phyloP scores from a whole-genome alignment of 768 basidiomycete genomes.

The Clathrus columnatus region DNA sequence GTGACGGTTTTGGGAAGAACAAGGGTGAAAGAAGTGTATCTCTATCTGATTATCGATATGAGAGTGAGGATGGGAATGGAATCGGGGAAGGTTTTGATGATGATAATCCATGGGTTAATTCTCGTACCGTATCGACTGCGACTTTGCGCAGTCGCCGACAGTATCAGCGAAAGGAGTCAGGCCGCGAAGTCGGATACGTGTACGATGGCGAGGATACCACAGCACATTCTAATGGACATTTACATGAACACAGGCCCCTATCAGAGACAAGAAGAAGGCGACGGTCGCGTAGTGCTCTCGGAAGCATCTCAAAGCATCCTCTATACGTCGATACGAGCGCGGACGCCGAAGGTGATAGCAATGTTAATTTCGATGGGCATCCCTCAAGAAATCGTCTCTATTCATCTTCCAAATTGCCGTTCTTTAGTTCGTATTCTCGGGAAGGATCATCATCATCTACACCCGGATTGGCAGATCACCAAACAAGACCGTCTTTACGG shows the following conservation, averaged over 20 bases:
- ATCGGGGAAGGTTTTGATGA: not conserved
- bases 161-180: not conserved
- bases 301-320: not conserved
- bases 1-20: not conserved
- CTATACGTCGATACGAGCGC: not conserved
- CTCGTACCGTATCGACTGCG: not conserved
- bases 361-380: not conserved
- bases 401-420: not conserved
- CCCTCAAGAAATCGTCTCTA: no score
- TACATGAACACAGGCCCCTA: not conserved
- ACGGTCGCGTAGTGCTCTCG: not conserved
- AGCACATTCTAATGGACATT: not conserved
- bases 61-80: no score
- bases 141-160: not conserved
- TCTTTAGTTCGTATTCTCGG: not conserved
- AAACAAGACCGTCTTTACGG: constrained; percentile 1
- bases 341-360: not conserved
- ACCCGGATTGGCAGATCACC: no score
- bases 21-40: not conserved
- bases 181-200: not conserved
- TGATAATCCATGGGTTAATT: not conserved
- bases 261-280: not conserved
- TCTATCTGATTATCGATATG: not conserved
- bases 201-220: not conserved
- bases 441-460: not conserved